Percentiles rank a stretch among this genome's conserved stretches.
Evolutionary conservation across 345 rosid species (phyloP).

Genomic region (Populus simonii): DNA sequence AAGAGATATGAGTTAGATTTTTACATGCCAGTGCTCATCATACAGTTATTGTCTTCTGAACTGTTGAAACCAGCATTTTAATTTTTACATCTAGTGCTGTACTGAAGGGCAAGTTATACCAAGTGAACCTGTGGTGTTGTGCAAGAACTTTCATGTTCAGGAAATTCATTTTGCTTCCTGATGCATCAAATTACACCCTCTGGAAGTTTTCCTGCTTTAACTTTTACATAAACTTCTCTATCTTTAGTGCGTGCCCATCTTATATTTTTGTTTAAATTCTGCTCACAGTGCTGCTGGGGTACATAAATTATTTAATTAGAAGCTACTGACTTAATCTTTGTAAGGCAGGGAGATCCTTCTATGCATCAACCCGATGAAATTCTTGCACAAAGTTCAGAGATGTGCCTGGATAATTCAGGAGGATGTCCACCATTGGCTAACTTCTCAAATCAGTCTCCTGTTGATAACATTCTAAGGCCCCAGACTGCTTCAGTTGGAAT

Average conservation of each 20-base stretch:
- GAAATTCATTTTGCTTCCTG: background rate
- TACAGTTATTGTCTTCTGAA: background rate
- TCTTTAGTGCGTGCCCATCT: background rate
- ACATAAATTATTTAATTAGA: background rate
- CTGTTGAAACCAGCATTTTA: background rate
- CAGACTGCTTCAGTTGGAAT: constrained; percentile 34
- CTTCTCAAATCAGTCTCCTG: constrained; percentile 36
- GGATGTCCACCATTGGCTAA: constrained; percentile 22
- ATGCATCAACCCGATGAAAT: constrained; percentile 25
- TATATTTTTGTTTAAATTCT: background rate
- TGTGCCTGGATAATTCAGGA: constrained; percentile 22
- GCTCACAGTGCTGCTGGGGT: background rate
- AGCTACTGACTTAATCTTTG: constrained; percentile 7
- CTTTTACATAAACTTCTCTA: background rate
- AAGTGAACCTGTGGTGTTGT: background rate
- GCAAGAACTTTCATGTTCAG: background rate
- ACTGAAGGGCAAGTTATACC: background rate
- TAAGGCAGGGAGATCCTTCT: constrained; percentile 28
- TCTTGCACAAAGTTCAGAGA: constrained; percentile 35
- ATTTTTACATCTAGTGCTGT: background rate
- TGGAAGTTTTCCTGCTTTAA: background rate
- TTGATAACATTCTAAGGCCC: constrained; percentile 25
- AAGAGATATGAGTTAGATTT: background rate
- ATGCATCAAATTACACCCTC: background rate
- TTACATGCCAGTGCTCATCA: background rate